Base-by-base conservation (phyloP, 768 basidiomycete genomes). In the Termitomyces titanicus region DNA sequence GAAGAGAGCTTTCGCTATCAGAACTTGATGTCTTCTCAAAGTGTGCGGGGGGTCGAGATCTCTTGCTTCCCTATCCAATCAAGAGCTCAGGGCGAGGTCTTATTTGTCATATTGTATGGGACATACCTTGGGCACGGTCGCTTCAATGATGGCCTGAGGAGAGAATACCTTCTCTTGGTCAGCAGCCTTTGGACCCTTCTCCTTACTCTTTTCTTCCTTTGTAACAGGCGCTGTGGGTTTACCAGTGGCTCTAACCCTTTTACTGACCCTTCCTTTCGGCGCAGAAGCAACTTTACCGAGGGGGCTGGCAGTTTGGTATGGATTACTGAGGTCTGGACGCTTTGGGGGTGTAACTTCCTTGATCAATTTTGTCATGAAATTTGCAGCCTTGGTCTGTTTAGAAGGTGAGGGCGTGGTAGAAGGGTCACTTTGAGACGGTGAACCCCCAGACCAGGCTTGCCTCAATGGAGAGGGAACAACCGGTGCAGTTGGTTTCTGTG, bases 261-360 rank as follows among this genome's bases (percentile, higher is more conserved):
- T 82, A 24, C 70, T 65, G 60, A 68, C 74, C 62, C 79, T 77
- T 12, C 68, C 58, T 47, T 74, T 69, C 3, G 79, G 76, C 11
- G 75, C 39, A 47, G 54, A 76, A 18, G 69, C 68, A 25, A 71
- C 71, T 56, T 74, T 76, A 43, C 75, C 74, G 18, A 88, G 79
- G 37, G 88, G 88, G 61, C 81, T 88, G 15, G 84, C 83, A 18
- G 80, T 78, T 66, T 91, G 86, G 63, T 92, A 92, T 0, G 90
- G 90, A 66, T 92, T 92, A 49, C 80, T 81, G 40, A 90, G 77
- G 61, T 88, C 89, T 20, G 81, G 77, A 55, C 74, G 83, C 68
- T 79, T 83, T 13, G 80, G 75, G 0, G 86, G 85, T 0, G 86
- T 85, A 8, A 79, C 82, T 60, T 86, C 85, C 66, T 87, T 85